These are phyloP conservation scores for Lactarius deliciosus DNA, from an alignment of 768 basidiomycete species.

Conservation along the genomic window DNA sequence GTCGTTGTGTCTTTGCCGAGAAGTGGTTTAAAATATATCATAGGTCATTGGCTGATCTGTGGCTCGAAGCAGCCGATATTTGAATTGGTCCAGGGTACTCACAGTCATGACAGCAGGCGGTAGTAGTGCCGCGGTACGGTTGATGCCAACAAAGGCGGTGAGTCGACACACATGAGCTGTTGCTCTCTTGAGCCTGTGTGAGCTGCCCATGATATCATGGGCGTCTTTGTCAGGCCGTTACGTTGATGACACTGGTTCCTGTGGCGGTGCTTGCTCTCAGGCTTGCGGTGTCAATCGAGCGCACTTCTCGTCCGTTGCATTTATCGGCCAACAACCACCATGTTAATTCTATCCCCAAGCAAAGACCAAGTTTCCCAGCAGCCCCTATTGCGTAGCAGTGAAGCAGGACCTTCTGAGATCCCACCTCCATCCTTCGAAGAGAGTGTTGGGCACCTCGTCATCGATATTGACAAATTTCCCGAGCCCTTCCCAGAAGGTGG, in stretches of 20 bases:
- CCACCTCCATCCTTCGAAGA: conserved; percentile 31
- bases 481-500: conserved; percentile 36
- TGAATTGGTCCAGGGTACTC: too few species aligned
- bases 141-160: too few species aligned
- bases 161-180: too few species aligned
- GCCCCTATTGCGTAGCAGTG: conserved; percentile 5
- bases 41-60: too few species aligned
- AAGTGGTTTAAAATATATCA: too few species aligned
- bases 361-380: conserved; percentile 7
- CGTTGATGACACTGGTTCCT: not conserved
- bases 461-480: conserved; percentile 33
- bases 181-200: too few species aligned
- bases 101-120: too few species aligned
- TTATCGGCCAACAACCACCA: not conserved
- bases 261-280: not conserved
- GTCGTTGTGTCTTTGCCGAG: too few species aligned
- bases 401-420: conserved; percentile 17
- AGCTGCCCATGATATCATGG: not conserved
- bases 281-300: too few species aligned
- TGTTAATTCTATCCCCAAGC: not conserved
- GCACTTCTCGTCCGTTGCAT: not conserved
- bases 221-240: not conserved
- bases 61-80: too few species aligned
- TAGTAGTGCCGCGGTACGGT: too few species aligned
- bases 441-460: conserved; percentile 29